Evolutionary conservation across 1,139 yeast species (phyloP).

Genomic region (Yamadazyma sp.): DNA sequence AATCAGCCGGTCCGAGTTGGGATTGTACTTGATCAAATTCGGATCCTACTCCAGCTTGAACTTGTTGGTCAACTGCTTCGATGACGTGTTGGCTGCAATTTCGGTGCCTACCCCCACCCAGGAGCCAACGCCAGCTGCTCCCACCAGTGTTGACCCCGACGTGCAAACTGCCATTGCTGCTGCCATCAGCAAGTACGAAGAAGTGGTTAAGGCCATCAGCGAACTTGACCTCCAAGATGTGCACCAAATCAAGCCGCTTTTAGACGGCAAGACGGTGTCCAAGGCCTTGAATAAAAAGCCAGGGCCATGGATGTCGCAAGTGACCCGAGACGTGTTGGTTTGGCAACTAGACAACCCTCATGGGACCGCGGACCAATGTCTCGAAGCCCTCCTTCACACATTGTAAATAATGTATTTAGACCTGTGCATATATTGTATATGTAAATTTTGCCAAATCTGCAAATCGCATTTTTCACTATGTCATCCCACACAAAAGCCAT

Average conservation of each 20-base stretch:
- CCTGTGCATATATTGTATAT: no score
- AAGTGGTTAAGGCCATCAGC: slow-evolving; percentile 26
- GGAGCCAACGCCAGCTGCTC: slow-evolving; percentile 11
- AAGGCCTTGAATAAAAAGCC: slow-evolving; percentile 57
- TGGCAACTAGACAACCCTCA: slow-evolving; percentile 80
- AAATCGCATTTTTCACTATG: no score
- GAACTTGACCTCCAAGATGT: slow-evolving; percentile 37
- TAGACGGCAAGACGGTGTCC: slow-evolving; percentile 70
- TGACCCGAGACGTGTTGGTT: slow-evolving; percentile 53
- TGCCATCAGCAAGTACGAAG: slow-evolving; percentile 29
- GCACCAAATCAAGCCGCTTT: slow-evolving; percentile 48
- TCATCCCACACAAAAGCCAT: no score
- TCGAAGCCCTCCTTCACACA: slow-evolving; percentile 20
- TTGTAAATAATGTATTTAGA: no score
- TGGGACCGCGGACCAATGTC: slow-evolving; percentile 52
- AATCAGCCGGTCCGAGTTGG: slow-evolving; percentile 57
- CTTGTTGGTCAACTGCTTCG: slow-evolving; percentile 29
- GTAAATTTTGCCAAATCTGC: no score
- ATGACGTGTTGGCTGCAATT: slow-evolving; percentile 22
- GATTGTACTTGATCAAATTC: slow-evolving; percentile 55
- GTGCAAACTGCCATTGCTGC: neutral
- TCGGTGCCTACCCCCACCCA: neutral
- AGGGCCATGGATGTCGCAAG: slow-evolving; percentile 78
- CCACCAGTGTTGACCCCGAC: neutral
- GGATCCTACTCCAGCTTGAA: slow-evolving; percentile 53